Evolutionary conservation across 164 flowering plant genomes (phyloP).

Genomic region (Sedum album): DNA sequence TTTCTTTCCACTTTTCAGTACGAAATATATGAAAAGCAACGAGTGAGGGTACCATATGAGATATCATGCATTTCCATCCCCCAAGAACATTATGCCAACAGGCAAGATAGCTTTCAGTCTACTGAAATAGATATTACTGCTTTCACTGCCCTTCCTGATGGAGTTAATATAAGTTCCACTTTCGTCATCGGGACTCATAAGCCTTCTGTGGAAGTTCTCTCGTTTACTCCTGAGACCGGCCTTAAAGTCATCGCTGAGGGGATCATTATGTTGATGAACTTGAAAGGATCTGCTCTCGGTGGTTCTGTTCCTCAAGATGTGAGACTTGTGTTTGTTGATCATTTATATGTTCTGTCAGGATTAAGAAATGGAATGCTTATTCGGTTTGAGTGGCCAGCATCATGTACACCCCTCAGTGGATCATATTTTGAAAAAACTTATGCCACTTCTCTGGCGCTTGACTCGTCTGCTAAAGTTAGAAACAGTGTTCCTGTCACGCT

Average conservation of each 20-base stretch:
- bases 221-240: constrained; percentile 46
- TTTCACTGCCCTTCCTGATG: constrained; percentile 24
- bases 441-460: constrained; percentile 19
- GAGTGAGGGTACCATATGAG: constrained; percentile 60
- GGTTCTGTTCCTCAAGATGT: constrained; percentile 96
- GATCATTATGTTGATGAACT: constrained; percentile 52
- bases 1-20: constrained; percentile 36
- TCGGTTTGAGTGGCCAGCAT: constrained; percentile 83
- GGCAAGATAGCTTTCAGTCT: constrained; percentile 14
- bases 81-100: constrained; percentile 23
- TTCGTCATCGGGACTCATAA: constrained; percentile 88
- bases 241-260: constrained; percentile 60
- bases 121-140: constrained; percentile 16
- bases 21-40: constrained; percentile 73
- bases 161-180: constrained; percentile 35
- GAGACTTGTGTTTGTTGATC: constrained; percentile 76
- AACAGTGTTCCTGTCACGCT: constrained; percentile 39
- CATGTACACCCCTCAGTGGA: constrained; percentile 19
- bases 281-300: constrained; percentile 56
- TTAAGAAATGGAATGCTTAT: constrained; percentile 97
- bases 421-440: constrained; percentile 15
- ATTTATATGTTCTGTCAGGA: constrained; percentile 71
- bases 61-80: constrained; percentile 84
- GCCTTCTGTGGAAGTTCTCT: constrained; percentile 85
- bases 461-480: constrained; percentile 21